Base-by-base conservation (phyloP, 2,329 filamentous ascomycete genomes). In the Talaromyces sp. region DNA sequence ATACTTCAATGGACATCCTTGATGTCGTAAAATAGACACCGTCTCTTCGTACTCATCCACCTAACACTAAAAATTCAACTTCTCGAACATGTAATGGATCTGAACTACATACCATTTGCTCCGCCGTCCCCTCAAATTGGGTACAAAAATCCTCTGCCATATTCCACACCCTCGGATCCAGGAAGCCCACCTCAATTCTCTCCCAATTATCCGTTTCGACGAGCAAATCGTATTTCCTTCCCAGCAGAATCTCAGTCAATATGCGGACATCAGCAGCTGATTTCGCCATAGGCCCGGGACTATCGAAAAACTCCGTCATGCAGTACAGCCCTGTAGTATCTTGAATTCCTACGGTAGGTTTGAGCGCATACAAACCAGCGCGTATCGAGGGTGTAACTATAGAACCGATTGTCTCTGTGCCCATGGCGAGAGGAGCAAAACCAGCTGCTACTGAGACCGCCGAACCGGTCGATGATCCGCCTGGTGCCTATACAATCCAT, bases 401-500 rank as follows among this genome's bases (percentile, higher is more conserved):
- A 0, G 50, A 37, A 1, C 31, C 74, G 11, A 71, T 68, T 7
- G 76, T 78, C 66, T 78, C 75, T 19, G 73, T 74, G 8, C 70
- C 75, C 31, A 77, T 71, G 9, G 73, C 70, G 3, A 78, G 66
- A 33, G 75, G 75, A 33, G 64, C 66, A 31, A 73, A 74, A 0
- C 75, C 74, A 3, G 74, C 73, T 0, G 74, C 70, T 0, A 76
- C 70, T 3, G 71, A 70, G 3, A 78, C 75, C 11, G 71, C 75
- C n/a, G 76, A 76, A 22, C 76, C 75, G 1, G 69, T 69, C 5
- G 75, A 77, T 0, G 73, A 78, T 35, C 75, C 76, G 0, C 73
- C 73, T 0, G 75, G 74, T 1, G 27, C 27, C 49, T 33, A 33
- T n/a, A 7, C 2, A 52, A 52, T 17, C 8, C 17, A 19, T 33